Evolutionary conservation across 768 basidiomycete genomes (phyloP).

Genomic region (Leccinum barrowsii): DNA sequence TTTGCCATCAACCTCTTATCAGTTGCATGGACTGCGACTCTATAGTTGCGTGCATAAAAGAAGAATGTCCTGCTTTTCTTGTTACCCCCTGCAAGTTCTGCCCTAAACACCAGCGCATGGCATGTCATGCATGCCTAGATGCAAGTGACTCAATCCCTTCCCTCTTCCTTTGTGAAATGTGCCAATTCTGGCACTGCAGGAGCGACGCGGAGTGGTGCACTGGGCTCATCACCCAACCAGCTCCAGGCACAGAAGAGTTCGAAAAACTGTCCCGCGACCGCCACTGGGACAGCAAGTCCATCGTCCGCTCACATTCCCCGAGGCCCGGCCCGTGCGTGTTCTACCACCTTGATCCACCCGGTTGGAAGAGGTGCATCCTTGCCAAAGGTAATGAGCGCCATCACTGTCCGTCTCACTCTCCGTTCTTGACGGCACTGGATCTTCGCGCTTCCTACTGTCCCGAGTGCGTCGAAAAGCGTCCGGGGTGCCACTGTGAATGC

Average conservation of each 20-base stretch:
- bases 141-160: not conserved
- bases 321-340: conserved; percentile 8
- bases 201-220: conserved; percentile 16
- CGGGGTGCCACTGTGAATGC: conserved; percentile 3
- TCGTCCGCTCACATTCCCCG: conserved; percentile 14
- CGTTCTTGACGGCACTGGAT: not conserved
- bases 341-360: not conserved
- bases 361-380: conserved; percentile 2
- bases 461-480: conserved; percentile 1
- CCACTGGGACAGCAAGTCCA: conserved; percentile 8
- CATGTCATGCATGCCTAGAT: conserved; percentile 5
- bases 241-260: conserved; percentile 4
- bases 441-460: conserved; percentile 1
- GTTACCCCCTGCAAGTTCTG: conserved; percentile 2
- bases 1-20: not conserved
- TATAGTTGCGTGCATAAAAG: not conserved
- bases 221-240: conserved; percentile 8
- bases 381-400: not conserved
- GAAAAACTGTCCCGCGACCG: not conserved
- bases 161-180: conserved; percentile 6
- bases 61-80: not conserved
- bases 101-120: conserved; percentile 1
- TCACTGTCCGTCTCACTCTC: conserved; percentile 9
- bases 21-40: conserved; percentile 11
- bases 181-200: conserved; percentile 11